Base-by-base conservation (phyloP, 2,329 filamentous ascomycete species). In the Didymosphaeria variabile region DNA sequence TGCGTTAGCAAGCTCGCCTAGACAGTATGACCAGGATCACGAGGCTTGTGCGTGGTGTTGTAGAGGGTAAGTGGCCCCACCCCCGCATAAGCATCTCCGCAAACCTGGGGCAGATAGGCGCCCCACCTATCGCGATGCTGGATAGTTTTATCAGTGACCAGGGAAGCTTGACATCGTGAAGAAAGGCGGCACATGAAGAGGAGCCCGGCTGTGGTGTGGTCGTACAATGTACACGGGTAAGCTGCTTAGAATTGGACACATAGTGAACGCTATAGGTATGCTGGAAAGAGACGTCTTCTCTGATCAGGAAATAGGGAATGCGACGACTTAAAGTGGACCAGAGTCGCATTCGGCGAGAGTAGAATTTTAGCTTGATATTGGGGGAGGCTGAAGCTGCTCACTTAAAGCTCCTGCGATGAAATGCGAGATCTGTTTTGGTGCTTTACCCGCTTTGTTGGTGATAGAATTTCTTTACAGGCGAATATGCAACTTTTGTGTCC, bases 1-100 rank as follows among this genome's bases (percentile, higher is more conserved):
- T 1, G 36, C 13, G 21, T 53, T 53, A 53, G 51, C 34, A 31
- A 31, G 51, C 21, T 13, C n/a, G 9, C 29, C 26, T 32, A n/a
- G n/a, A n/a, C n/a, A n/a, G n/a, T n/a, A 32, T 32, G 38, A 55
- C 52, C 34, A 19, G 52, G 52, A 55, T 55, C 2, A 2, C 10
- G n/a, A 17, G n/a, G 21, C 36, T 31, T 21, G 21, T 19, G 52
- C 52, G 23, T 55, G 38, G 17, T 55, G 36, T 44, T 44, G 38
- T 38, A 45, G 23, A 34, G 7, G 38, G 7, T 53, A 53, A 45
- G 45, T 32, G 44, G 52, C 52, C 52, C 52, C 52, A 55, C 52
- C 52, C 52, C 52, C 52, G 52, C 52, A 55, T 15, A 26, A 5
- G 34, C 50, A 42, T 29, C 52, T 55, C 38, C 52, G 9, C 52